A percentile compares a stretch with the other conserved stretches of the same genome.
These are phyloP conservation scores for Solanum hybrid DNA, from an alignment of 305 asterid species.

Conservation along the genomic window DNA sequence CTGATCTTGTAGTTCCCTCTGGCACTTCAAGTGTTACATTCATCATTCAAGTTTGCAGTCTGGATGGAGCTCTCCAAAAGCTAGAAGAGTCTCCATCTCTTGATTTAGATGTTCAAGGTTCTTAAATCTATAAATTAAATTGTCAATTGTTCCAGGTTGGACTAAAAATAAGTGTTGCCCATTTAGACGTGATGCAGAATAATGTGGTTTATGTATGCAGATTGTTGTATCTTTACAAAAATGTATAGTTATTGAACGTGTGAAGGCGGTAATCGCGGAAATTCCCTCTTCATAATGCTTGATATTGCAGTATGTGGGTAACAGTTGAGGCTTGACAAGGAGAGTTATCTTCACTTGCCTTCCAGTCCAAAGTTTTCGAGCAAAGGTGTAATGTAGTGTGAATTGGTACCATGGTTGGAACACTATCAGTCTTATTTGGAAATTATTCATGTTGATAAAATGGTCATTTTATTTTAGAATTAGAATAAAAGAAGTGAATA, in stretches of 20 bases:
- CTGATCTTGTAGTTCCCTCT: constrained; percentile 37
- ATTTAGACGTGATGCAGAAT: background rate
- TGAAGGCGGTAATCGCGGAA: background rate
- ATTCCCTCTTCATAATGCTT: background rate
- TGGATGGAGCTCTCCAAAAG: constrained; percentile 49
- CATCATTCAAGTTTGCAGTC: constrained; percentile 44
- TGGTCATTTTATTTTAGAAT: background rate
- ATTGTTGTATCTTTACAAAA: background rate
- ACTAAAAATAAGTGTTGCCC: background rate
- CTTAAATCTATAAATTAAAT: background rate
- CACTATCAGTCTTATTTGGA: background rate
- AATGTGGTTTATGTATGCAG: background rate
- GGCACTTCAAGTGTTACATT: constrained; percentile 38
- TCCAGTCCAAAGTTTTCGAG: background rate
- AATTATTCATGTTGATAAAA: background rate
- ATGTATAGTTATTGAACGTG: background rate
- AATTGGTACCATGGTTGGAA: background rate
- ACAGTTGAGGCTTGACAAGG: background rate
- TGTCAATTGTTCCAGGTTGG: background rate
- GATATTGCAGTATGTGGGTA: background rate
- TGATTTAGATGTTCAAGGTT: constrained; percentile 32
- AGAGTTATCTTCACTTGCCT: background rate
- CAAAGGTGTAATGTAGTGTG: background rate
- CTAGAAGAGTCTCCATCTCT: constrained; percentile 64
- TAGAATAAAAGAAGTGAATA: background rate